These are phyloP conservation scores for Populus tomentosa DNA, from an alignment of 441 rosid genomes.

Conservation along the genomic window DNA sequence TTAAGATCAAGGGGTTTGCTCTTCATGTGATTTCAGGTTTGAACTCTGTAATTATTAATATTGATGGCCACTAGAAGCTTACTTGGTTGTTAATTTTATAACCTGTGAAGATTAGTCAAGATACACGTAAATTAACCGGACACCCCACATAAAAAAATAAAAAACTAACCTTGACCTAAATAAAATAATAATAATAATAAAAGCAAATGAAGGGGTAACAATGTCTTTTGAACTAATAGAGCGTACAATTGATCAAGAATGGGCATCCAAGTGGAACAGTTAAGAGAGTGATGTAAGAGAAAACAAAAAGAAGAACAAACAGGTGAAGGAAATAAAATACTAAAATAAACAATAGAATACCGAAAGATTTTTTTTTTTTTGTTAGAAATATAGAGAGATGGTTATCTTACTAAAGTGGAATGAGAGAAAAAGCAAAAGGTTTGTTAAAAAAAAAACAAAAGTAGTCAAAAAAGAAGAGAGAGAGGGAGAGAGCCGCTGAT, in stretches of 20 bases:
- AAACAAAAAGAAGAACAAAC: neutral
- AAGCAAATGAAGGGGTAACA: neutral
- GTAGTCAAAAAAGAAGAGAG: neutral
- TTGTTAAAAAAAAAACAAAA: neutral
- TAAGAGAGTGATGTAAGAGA: slow-evolving; percentile 7
- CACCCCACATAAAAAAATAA: no score
- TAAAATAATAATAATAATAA: no score
- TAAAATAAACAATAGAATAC: neutral
- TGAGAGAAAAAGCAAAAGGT: slow-evolving; percentile 21
- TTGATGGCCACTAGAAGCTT: no score
- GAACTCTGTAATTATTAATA: no score
- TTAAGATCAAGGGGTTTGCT: no score
- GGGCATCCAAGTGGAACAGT: neutral
- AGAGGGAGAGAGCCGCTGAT: slow-evolving; percentile 6
- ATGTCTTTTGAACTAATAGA: neutral
- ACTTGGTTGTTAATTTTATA: no score
- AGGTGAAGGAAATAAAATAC: no score
- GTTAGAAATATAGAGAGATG: no score
- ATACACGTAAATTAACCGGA: no score
- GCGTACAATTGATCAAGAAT: neutral
- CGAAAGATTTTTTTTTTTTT: neutral
- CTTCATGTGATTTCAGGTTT: no score
- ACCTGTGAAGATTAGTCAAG: no score
- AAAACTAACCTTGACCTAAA: no score
- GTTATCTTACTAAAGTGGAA: slow-evolving; percentile 15